These are phyloP conservation scores for Pleurotus citrinopileatus DNA, from an alignment of 768 basidiomycete genomes.

Conservation along the genomic window DNA sequence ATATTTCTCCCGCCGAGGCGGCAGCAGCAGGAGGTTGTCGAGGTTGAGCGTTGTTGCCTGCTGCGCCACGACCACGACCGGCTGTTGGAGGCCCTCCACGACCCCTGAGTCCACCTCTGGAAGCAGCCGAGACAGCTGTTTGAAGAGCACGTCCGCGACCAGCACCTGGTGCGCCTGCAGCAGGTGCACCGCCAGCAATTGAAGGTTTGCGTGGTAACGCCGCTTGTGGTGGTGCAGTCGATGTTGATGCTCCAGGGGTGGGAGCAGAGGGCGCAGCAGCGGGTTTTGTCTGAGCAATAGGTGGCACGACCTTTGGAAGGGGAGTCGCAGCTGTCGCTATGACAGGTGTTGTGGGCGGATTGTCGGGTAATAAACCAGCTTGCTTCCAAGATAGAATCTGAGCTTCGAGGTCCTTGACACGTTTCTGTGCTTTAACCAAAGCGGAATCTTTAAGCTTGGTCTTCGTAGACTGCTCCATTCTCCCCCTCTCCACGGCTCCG, in stretches of 20 bases:
- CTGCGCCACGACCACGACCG: conserved; percentile 25
- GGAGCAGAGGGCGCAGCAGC: conserved; percentile 13
- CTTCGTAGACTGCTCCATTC: conserved; percentile 60
- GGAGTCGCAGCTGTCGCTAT: conserved; percentile 22
- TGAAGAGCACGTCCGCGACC: conserved; percentile 15
- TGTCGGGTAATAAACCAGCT: conserved; percentile 42
- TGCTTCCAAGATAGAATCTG: conserved; percentile 58
- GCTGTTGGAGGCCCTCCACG: conserved; percentile 9
- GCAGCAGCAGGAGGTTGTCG: conserved; percentile 32
- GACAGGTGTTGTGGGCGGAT: conserved; percentile 19
- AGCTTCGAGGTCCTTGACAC: conserved; percentile 67
- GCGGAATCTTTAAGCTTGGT: conserved; percentile 70
- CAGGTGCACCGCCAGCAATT: conserved; percentile 4
- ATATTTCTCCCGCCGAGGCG: conserved; percentile 39
- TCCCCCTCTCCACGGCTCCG: conserved; percentile 65
- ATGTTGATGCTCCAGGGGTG: conserved; percentile 15
- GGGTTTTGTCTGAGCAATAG: conserved; percentile 13
- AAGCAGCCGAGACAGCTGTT: conserved; percentile 16
- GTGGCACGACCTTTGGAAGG: conserved; percentile 22
- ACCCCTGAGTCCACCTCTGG: neutral
- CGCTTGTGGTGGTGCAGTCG: neutral
- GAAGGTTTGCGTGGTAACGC: conserved; percentile 18
- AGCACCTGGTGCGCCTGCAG: conserved; percentile 10
- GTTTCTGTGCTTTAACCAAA: conserved; percentile 55
- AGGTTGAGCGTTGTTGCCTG: conserved; percentile 31